Evolutionary conservation across 2,329 filamentous ascomycete species (phyloP), one percentile per base, ranked within the genome.

Genomic region (Trichoderma aggressivum): DNA sequence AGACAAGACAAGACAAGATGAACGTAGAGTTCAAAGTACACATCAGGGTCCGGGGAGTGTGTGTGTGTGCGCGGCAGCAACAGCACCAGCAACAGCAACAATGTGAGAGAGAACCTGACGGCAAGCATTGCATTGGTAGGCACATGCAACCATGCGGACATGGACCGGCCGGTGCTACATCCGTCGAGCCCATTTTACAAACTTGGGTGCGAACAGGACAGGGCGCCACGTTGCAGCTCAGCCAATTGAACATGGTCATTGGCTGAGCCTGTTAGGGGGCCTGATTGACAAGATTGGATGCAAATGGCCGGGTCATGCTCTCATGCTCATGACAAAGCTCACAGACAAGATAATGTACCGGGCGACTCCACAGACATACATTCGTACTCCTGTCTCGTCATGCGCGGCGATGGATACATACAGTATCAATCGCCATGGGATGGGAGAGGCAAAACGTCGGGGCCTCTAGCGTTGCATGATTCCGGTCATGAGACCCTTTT

Each of bases 401-500:
- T 61, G 70, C 63, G 65, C 50, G 68, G 12, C 26, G 67, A 70
- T 66, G 71, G 71, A 47, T 63, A 71, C n/a, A n/a, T n/a, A n/a
- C n/a, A n/a, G n/a, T n/a, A n/a, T n/a, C n/a, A n/a, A n/a, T n/a
- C n/a, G n/a, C 43, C 47, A 56, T 67, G 50, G 68, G 39, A 39
- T 67, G 68, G 53, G 71, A 64, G 67, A 72, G 55, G 60, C 32
- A 72, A 74, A 73, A 67, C 70, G 47, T 73, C 60, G 71, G 70
- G 70, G 60, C 71, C 69, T 76, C 47, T 79, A 77, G 77, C 77
- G 76, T 76, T 74, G 75, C 74, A 75, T 75, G 71, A 70, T 72
- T 21, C 71, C 72, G 77, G 77, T 79, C 78, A 78, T 78, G 77
- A 74, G 78, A 79, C 77, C 77, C 77, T 72, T 62, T 43, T 58